A percentile compares a stretch with the other conserved stretches of the same genome.
phyloP scores from a whole-genome alignment of 2,329 filamentous ascomycete species.

The Septoria linicola region DNA sequence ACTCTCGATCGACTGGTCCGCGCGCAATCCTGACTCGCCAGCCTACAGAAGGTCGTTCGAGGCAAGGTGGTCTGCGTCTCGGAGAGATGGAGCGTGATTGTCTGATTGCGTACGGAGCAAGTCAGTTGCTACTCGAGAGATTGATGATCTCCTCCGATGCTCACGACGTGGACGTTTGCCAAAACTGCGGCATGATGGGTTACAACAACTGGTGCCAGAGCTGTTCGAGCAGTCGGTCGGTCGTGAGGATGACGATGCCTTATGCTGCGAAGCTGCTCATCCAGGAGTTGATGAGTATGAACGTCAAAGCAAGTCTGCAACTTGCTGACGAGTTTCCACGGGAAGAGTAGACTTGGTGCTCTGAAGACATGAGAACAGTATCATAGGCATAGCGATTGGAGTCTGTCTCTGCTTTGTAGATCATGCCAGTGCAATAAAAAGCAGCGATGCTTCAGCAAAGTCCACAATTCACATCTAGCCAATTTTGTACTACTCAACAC shows the following conservation, averaged over 20 bases:
- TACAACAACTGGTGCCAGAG: constrained; percentile 94
- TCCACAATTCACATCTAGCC: background rate
- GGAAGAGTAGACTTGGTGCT: constrained; percentile 21
- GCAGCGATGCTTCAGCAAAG: too few species aligned
- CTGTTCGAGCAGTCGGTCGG: constrained; percentile 78
- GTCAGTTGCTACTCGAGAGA: constrained; percentile 85
- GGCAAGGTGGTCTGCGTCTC: constrained; percentile 86
- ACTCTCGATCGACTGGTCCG: constrained; percentile 86
- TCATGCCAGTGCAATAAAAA: too few species aligned
- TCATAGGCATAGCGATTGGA: background rate
- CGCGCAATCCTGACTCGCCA: constrained; percentile 90
- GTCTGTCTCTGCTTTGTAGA: background rate
- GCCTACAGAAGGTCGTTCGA: constrained; percentile 90
- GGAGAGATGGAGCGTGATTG: constrained; percentile 99
- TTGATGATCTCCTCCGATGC: constrained; percentile 93
- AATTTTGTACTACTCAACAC: background rate
- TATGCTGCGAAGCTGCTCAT: constrained; percentile 96
- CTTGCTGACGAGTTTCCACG: constrained; percentile 88
- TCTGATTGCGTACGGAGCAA: constrained; percentile 93
- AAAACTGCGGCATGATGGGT: constrained; percentile 90
- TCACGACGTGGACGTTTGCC: constrained; percentile 89
- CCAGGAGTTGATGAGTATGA: constrained; percentile 97
- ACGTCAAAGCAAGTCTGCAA: constrained; percentile 88
- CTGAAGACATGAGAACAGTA: too few species aligned
- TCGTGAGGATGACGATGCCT: constrained; percentile 92